phyloP scores from a whole-genome alignment of 2,329 filamentous ascomycete species.

The Talaromyces amestolkiae region DNA sequence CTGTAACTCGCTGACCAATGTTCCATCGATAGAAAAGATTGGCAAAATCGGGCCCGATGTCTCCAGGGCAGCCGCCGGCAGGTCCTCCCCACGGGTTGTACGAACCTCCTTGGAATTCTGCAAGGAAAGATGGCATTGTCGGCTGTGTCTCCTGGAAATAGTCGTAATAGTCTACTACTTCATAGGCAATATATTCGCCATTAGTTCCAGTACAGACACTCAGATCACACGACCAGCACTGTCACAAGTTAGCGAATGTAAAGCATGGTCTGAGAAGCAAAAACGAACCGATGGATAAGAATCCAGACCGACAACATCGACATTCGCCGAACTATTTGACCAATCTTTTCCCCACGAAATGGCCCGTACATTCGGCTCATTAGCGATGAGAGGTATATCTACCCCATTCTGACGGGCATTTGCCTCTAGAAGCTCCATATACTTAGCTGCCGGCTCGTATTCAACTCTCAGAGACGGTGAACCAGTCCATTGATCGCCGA shows the following conservation, averaged over 20 bases:
- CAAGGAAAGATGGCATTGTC: slow-evolving; percentile 24
- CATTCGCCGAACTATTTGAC: slow-evolving; percentile 51
- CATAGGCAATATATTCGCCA: slow-evolving; percentile 57
- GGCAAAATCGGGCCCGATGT: slow-evolving; percentile 59
- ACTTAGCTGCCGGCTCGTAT: slow-evolving; percentile 59
- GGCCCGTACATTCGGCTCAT: slow-evolving; percentile 64
- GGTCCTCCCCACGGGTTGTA: slow-evolving; percentile 75
- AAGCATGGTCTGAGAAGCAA: background rate
- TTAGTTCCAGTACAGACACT: slow-evolving; percentile 61
- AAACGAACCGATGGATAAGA: slow-evolving; percentile 51
- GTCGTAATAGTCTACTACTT: slow-evolving; percentile 48
- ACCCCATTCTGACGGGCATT: slow-evolving; percentile 67
- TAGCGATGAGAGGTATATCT: slow-evolving; percentile 70
- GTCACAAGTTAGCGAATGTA: background rate
- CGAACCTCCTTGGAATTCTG: slow-evolving; percentile 65
- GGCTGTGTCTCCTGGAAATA: slow-evolving; percentile 48
- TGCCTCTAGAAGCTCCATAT: slow-evolving; percentile 68
- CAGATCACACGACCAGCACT: slow-evolving; percentile 63
- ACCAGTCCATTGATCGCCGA: slow-evolving; percentile 33
- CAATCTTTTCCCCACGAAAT: slow-evolving; percentile 62
- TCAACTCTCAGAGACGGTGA: slow-evolving; percentile 33
- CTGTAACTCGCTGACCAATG: slow-evolving; percentile 59
- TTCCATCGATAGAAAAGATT: slow-evolving; percentile 65
- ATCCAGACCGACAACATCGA: slow-evolving; percentile 67
- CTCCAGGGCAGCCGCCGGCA: slow-evolving; percentile 55